Evolutionary conservation across 192 early-diverging fungal species (phyloP).

Genomic region (Linnemannia schmuckeri): DNA sequence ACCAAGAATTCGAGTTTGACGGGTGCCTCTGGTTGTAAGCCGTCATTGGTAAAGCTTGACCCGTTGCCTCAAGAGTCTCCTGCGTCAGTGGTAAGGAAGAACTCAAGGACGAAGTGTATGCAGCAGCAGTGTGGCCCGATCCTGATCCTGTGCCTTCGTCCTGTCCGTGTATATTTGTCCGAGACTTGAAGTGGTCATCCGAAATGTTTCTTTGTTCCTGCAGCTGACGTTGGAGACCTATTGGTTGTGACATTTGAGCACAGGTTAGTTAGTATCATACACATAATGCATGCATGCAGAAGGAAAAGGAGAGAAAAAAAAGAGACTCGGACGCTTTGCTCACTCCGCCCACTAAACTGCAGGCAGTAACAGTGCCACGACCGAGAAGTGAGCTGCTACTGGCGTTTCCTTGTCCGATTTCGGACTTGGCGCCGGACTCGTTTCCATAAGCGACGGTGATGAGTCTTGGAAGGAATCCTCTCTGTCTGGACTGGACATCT

Average conservation of each 20-base stretch:
- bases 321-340: neutral
- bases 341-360: neutral
- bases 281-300: neutral
- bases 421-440: too few relatives aligned
- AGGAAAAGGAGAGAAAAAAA: neutral
- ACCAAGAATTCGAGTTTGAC: neutral
- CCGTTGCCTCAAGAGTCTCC: neutral
- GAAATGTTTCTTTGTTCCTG: neutral
- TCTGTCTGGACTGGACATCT: too few relatives aligned
- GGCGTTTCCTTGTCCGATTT: too few relatives aligned
- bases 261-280: neutral
- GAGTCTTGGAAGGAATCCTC: too few relatives aligned
- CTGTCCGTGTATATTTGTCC: neutral
- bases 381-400: neutral
- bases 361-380: neutral
- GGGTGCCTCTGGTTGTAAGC: neutral
- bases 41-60: neutral
- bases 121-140: neutral
- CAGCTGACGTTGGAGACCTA: neutral
- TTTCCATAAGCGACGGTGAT: too few relatives aligned
- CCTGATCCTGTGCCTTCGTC: neutral
- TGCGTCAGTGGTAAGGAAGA: neutral
- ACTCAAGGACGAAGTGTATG: neutral
- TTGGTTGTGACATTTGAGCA: neutral
- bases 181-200: neutral